These are phyloP conservation scores for Hydnum rufescens DNA, from an alignment of 768 basidiomycete genomes.

Conservation along the genomic window DNA sequence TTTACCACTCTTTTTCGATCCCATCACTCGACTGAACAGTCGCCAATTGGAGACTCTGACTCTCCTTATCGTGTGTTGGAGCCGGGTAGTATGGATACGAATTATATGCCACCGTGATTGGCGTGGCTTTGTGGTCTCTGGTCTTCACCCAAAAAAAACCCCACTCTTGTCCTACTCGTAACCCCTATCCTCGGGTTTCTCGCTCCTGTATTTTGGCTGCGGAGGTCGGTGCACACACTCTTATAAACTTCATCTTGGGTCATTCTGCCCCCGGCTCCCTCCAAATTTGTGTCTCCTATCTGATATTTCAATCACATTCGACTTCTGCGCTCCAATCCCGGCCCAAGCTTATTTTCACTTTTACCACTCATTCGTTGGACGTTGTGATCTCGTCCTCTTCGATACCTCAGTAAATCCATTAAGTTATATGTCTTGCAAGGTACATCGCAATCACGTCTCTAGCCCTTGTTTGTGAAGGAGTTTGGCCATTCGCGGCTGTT, in stretches of 20 bases:
- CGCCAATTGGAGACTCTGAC: background rate
- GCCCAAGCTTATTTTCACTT: slow-evolving; percentile 60
- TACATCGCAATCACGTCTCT: background rate
- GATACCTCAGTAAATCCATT: slow-evolving; percentile 34
- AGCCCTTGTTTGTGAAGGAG: slow-evolving; percentile 41
- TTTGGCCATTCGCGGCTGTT: slow-evolving; percentile 65
- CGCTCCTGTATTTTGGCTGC: background rate
- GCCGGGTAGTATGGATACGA: slow-evolving; percentile 54
- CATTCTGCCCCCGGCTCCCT: slow-evolving; percentile 60
- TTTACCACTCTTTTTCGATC: background rate
- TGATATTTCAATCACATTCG: background rate
- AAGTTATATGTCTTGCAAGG: slow-evolving; percentile 1
- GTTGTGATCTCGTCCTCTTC: slow-evolving; percentile 65
- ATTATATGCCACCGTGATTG: slow-evolving; percentile 34
- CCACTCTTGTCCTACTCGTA: slow-evolving; percentile 58
- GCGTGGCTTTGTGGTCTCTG: slow-evolving; percentile 53
- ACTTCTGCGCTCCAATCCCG: background rate
- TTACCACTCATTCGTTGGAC: slow-evolving; percentile 72
- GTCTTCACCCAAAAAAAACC: slow-evolving; percentile 51
- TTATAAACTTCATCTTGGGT: slow-evolving; percentile 54
- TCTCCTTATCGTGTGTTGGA: slow-evolving; percentile 16
- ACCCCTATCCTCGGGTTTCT: slow-evolving; percentile 58
- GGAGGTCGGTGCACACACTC: background rate
- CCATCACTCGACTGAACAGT: background rate
- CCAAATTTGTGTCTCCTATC: slow-evolving; percentile 39